These are phyloP conservation scores for Peronosclerospora sorghi DNA, from an alignment of 352 stramenopile species.

Conservation along the genomic window DNA sequence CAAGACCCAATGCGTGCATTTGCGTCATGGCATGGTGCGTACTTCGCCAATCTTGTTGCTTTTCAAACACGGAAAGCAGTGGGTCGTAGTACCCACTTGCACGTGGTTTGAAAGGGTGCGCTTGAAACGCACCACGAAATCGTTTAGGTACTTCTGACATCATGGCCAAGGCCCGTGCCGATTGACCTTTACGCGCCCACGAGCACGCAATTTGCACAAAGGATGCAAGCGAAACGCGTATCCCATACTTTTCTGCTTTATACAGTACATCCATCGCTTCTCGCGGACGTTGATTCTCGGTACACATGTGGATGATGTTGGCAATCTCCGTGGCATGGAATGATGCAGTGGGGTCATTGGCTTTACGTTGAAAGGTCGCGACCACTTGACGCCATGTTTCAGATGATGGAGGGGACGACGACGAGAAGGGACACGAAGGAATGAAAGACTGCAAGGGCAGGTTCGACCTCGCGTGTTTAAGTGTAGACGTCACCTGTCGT, in stretches of 20 bases:
- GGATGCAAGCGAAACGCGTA: constrained; percentile 21
- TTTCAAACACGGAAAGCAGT: constrained; percentile 44
- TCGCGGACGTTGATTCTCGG: constrained; percentile 28
- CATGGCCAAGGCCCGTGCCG: constrained; percentile 31
- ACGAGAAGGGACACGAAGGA: no score
- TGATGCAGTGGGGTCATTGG: constrained; percentile 7
- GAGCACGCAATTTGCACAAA: constrained; percentile 38
- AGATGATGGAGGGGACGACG: background rate
- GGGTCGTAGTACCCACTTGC: constrained; percentile 35
- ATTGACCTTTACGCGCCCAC: constrained; percentile 35
- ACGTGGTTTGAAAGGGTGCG: constrained; percentile 1
- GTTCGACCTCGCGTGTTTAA: background rate
- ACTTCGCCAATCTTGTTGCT: constrained; percentile 47
- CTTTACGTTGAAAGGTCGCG: constrained; percentile 33
- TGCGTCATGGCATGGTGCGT: constrained; percentile 44
- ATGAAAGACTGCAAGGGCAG: no score
- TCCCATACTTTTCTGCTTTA: constrained; percentile 26
- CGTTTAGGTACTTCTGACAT: constrained; percentile 20
- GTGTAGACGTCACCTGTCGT: constrained; percentile 11
- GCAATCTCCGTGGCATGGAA: constrained; percentile 17
- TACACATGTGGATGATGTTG: constrained; percentile 29
- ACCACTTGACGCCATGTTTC: constrained; percentile 37
- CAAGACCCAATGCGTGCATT: constrained; percentile 44
- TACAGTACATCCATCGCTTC: constrained; percentile 42
- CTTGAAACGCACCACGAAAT: constrained; percentile 13